Evolutionary conservation across 2,329 filamentous ascomycete genomes (phyloP).

Genomic region (Cordyceps pruinosa): DNA sequence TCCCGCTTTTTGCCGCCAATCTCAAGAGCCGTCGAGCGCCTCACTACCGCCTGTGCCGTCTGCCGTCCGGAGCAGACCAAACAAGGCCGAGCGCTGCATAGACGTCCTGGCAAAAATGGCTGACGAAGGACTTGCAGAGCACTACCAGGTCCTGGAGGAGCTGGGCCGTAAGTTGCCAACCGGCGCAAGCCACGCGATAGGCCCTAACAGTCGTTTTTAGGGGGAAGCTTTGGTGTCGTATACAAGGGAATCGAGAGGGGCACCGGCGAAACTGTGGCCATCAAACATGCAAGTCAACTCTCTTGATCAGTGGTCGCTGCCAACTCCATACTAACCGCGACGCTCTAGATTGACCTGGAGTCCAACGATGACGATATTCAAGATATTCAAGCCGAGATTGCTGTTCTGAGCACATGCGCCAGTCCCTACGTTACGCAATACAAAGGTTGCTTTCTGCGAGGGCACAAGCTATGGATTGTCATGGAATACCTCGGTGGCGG

Average conservation of each 20-base stretch:
- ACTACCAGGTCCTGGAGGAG: constrained; percentile 94
- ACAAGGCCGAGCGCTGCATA: not conserved
- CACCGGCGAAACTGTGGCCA: constrained; percentile 88
- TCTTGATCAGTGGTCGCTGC: not conserved
- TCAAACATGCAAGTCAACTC: constrained; percentile 72
- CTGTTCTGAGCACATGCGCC: constrained; percentile 87
- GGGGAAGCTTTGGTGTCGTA: constrained; percentile 57
- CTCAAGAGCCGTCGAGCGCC: constrained; percentile 10
- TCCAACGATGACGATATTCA: constrained; percentile 97
- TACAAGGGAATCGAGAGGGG: constrained; percentile 92
- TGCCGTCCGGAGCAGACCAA: constrained; percentile 1
- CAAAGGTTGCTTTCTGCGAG: constrained; percentile 91
- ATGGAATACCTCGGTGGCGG: constrained; percentile 97
- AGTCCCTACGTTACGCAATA: constrained; percentile 94
- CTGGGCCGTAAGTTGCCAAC: constrained; percentile 67
- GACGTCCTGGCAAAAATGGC: constrained; percentile 37
- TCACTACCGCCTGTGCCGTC: not conserved
- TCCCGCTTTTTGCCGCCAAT: constrained; percentile 3
- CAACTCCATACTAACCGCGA: not conserved
- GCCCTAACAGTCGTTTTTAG: constrained; percentile 12
- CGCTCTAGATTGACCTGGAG: constrained; percentile 86
- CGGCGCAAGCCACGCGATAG: not conserved
- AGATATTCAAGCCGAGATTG: constrained; percentile 96
- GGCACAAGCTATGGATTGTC: constrained; percentile 97
- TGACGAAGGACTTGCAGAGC: constrained; percentile 65